Percentiles rank a stretch among this genome's conserved stretches.
Evolutionary conservation across 345 rosid species (phyloP).

Genomic region (Gossypium arboreum): DNA sequence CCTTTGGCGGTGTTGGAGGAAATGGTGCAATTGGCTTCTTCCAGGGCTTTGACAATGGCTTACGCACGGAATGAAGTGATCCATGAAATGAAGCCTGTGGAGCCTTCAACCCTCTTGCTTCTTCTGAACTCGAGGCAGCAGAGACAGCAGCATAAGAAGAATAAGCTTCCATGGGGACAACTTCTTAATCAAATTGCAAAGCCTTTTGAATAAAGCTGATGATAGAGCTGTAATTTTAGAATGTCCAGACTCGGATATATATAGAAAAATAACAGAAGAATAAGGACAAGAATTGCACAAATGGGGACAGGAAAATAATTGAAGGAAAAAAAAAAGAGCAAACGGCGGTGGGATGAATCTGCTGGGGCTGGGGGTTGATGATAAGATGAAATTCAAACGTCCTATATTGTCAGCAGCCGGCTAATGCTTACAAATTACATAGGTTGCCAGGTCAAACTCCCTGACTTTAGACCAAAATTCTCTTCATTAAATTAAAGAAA

Average conservation of each 20-base stretch:
- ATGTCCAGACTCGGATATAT: not conserved
- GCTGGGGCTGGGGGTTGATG: not conserved
- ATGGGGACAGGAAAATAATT: constrained; percentile 1
- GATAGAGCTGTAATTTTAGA: constrained; percentile 2
- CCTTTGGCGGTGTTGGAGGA: constrained; percentile 56
- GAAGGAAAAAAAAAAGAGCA: not conserved
- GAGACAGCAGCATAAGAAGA: constrained; percentile 21
- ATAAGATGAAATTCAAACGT: not conserved
- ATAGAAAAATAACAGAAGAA: not conserved
- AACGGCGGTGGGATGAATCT: not conserved
- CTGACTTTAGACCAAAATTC: constrained; percentile 27
- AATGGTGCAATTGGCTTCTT: constrained; percentile 62
- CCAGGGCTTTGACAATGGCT: constrained; percentile 48
- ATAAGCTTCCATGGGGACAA: constrained; percentile 25
- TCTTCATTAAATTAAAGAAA: not conserved
- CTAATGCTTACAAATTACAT: constrained; percentile 19
- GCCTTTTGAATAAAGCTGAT: not conserved
- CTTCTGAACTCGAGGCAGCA: constrained; percentile 14
- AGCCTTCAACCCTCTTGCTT: not conserved
- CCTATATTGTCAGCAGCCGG: constrained; percentile 19
- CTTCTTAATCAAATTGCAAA: not conserved
- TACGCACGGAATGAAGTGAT: constrained; percentile 56
- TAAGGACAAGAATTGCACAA: not conserved
- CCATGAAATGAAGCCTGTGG: constrained; percentile 30
- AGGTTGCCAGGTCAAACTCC: constrained; percentile 9